Conservation (phyloP, 495 filamentous ascomycete genomes). For the Delitschia confertaspora region DNA sequence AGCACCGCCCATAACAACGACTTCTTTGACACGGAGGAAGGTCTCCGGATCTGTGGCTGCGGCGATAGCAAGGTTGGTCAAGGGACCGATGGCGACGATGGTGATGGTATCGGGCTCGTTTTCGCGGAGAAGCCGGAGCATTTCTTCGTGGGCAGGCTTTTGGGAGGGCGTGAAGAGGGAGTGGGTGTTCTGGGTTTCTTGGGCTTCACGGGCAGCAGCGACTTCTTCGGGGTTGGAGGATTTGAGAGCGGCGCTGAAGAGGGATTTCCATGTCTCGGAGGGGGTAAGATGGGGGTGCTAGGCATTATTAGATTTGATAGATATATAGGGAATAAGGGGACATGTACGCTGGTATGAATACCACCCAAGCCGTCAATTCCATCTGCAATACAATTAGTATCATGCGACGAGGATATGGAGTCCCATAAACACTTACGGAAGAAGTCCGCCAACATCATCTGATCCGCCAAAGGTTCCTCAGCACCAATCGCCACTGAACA, state of each 20-base stretch:
- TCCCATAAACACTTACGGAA: slow-evolving; percentile 61
- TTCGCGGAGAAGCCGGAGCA: slow-evolving; percentile 68
- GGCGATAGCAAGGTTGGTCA: slow-evolving; percentile 85
- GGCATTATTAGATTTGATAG: not conserved
- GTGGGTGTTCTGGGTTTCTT: slow-evolving; percentile 26
- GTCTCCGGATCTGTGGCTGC: slow-evolving; percentile 75
- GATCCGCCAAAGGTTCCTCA: slow-evolving; percentile 73
- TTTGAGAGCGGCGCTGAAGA: slow-evolving; percentile 55
- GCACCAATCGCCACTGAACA: slow-evolving; percentile 67
- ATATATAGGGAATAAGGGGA: slow-evolving; percentile 20
- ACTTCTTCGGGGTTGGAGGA: slow-evolving; percentile 31
- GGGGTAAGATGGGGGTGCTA: slow-evolving; percentile 85
- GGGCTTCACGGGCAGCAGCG: slow-evolving; percentile 28
- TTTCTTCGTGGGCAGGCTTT: slow-evolving; percentile 66
- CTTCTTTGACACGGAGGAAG: slow-evolving; percentile 79
- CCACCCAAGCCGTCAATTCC: slow-evolving; percentile 83
- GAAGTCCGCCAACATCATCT: slow-evolving; percentile 75
- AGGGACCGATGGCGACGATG: slow-evolving; percentile 78
- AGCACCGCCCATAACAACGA: slow-evolving; percentile 96
- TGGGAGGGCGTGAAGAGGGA: slow-evolving; percentile 64
- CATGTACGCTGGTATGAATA: slow-evolving; percentile 68
- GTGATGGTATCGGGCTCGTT: slow-evolving; percentile 77
- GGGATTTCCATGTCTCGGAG: slow-evolving; percentile 69
- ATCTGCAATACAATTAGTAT: slow-evolving; percentile 46
- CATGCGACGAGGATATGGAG: not conserved